Evolutionary conservation across 2,329 filamentous ascomycete genomes (phyloP), one percentile per base, ranked within the genome.

Genomic region (Leptographium galeiforme): DNA sequence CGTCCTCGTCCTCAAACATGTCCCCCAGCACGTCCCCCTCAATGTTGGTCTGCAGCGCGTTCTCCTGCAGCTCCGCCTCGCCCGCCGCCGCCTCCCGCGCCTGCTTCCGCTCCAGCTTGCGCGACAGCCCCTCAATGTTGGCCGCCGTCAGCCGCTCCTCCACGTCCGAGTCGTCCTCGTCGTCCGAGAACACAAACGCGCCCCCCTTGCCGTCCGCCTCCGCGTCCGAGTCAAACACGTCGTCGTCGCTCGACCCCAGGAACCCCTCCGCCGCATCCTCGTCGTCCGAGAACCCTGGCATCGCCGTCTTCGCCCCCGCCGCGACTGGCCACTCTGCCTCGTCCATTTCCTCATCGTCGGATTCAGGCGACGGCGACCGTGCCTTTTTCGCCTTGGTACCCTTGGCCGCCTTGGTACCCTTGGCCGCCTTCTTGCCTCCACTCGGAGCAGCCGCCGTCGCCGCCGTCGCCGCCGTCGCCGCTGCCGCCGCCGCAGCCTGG

Each of bases 91-190:
- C 88, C 58, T 95, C 87, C 56, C 85, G 77, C 46, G 86, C 85
- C 63, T 79, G 74, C 64, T 93, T 75, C 63, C 79, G 74, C 66
- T 98, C 91, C 54, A 98, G 70, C 67, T 89, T 91, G 61, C 82
- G 78, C 53, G 91, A 90, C 53, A 98, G 73, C 55, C 93, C 93
- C 62, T 85, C 93, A 58, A 98, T 97, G 68, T 98, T 98, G 57
- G 93, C 93, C 2, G 90, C 90, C 51, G 89, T 98, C 60, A 98
- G 77, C 66, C 84, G 85, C 70, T 96, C 90, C 69, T 95, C 89
- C 6, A 82, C 84, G 61, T 94, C 89, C 1, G 86, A 90, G 51
- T 89, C 84, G 59, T 97, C 91, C 59, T 97, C 89, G 63, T 98
- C 93, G 57, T 97, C 93, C 0, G 93, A 97, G 75, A 95, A 98